Conservation (phyloP, 352 stramenopile species). For the Pythium inflatum region DNA sequence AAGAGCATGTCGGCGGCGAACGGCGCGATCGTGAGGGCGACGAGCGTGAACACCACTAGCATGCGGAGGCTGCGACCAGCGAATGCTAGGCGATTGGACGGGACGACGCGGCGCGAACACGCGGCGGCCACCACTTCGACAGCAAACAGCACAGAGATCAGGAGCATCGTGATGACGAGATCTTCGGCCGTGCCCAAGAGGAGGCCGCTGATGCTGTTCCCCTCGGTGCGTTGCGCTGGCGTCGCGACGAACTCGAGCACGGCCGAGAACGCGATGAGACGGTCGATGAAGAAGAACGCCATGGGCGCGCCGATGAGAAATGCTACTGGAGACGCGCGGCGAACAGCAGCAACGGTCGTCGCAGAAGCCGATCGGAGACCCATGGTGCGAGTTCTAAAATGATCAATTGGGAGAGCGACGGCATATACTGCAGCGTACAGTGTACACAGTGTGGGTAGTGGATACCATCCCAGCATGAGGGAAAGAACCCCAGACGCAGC, state of each 20-base stretch:
- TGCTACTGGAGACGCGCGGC: too few species aligned
- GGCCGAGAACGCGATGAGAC: not conserved
- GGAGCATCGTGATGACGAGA: not conserved
- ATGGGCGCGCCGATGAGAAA: constrained; percentile 10
- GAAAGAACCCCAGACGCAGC: too few species aligned
- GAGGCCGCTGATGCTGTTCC: not conserved
- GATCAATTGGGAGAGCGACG: too few species aligned
- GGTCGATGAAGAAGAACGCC: constrained; percentile 25
- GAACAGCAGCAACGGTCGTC: too few species aligned
- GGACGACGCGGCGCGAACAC: not conserved
- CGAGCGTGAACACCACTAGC: not conserved
- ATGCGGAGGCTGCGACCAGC: not conserved
- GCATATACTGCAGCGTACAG: too few species aligned
- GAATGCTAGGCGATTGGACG: not conserved
- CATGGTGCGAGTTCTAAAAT: too few species aligned
- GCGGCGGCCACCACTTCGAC: not conserved
- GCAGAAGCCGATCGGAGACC: too few species aligned
- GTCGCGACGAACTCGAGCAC: constrained; percentile 19
- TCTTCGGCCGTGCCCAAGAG: constrained; percentile 20
- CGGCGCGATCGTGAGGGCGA: constrained; percentile 14
- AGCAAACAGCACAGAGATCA: not conserved
- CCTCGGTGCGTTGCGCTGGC: not conserved
- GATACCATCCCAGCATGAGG: too few species aligned
- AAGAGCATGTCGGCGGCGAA: constrained; percentile 43
- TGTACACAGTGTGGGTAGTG: too few species aligned